Percentiles rank a stretch among this genome's conserved stretches.
phyloP scores from a whole-genome alignment of 2,329 filamentous ascomycete genomes.

The Ascochyta pisi region DNA sequence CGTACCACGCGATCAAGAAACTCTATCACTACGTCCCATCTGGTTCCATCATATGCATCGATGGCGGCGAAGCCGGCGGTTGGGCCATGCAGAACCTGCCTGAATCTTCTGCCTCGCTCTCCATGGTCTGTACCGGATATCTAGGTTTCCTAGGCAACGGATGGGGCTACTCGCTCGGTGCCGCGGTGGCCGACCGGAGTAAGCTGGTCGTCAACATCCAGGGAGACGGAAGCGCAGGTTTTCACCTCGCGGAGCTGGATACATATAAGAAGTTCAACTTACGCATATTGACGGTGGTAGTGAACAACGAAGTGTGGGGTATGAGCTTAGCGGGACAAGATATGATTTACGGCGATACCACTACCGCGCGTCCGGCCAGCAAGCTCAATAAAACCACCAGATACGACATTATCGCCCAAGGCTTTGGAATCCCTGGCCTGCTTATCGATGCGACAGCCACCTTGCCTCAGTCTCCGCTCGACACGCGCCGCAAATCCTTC shows the following conservation, averaged over 20 bases:
- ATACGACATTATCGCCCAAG: conserved; percentile 53
- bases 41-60: conserved; percentile 50
- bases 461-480: conserved; percentile 12
- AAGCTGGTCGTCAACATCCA: conserved; percentile 54
- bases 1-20: conserved; percentile 51
- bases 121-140: conserved; percentile 43
- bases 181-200: conserved; percentile 50
- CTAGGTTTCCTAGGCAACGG: conserved; percentile 57
- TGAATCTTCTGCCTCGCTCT: conserved; percentile 34
- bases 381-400: conserved; percentile 42
- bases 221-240: conserved; percentile 55
- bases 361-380: conserved; percentile 41
- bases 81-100: conserved; percentile 45
- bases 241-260: conserved; percentile 57
- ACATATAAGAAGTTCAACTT: conserved; percentile 52
- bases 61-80: conserved; percentile 51
- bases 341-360: conserved; percentile 49
- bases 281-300: conserved; percentile 52
- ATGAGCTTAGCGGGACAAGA: conserved; percentile 56
- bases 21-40: conserved; percentile 48
- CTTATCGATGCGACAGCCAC: conserved; percentile 29
- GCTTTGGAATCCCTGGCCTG: conserved; percentile 43
- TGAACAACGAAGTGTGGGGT: conserved; percentile 56
- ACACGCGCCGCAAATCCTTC: conserved; percentile 10
- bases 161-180: conserved; percentile 55